Evolutionary conservation across 106 monocot genomes (phyloP), one percentile per base, ranked within the genome.

Genomic region (Dactylorhiza incarnata): DNA sequence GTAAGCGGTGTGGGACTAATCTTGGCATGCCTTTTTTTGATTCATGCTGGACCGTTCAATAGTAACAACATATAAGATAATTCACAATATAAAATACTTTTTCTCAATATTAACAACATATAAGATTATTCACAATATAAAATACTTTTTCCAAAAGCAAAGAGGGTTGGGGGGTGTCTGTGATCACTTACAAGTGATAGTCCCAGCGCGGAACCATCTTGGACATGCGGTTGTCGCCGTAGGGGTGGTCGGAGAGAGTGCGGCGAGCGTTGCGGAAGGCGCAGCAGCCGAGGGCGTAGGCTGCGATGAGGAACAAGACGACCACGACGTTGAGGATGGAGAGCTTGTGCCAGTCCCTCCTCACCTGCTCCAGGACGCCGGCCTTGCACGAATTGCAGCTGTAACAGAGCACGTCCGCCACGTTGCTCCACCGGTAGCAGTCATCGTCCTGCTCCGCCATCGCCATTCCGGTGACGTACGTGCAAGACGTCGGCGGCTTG

Each of bases 371-470:
- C 61, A 97, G 62, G 54, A 97, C 97, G 0, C 87, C 93, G 0
- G 97, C 97, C 82, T 87, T 97, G 89, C 97, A 97, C 9, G 97
- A 91, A 69, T 94, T 84, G 78, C 97, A 97, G 5, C 59, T 71
- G 54, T 97, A 97, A 84, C 97, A 97, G 4, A 97, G 91, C 73
- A 90, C 83, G 67, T 23, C 13, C 16, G 78, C 59, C 15, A 81
- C 87, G 78, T 97, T 97, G 83, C 81, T 97, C 97, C 97, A 97
- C 17, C 84, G 66, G 74, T 94, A 97, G 81, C 97, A 97, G 87
- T 97, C 97, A 46, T 85, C 52, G 8, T 89, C 91, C 67, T 94
- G 89, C 23, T 75, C 81, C 53, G 72, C 84, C 53, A 49, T 68
- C 15, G 81, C 78, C 75, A 65, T 46, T 8, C 80, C 84, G 0